Conservation (phyloP, 495 filamentous ascomycete genomes). For the Penicillium crystallinum region DNA sequence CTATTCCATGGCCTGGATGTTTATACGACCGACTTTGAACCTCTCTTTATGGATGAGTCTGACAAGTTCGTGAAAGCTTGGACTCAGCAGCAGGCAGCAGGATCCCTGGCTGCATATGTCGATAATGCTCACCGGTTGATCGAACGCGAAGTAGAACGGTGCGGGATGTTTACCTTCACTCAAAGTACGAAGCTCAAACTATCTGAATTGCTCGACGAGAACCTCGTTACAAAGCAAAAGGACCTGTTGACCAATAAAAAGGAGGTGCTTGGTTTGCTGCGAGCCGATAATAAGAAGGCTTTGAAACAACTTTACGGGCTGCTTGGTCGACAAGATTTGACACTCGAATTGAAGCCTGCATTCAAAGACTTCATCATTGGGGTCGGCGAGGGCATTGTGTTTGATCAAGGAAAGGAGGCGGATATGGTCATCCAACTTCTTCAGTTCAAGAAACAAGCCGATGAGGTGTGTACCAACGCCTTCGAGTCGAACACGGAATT, state of each 20-base stretch:
- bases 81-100: constrained; percentile 54
- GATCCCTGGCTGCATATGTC: constrained; percentile 66
- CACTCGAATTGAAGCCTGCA: constrained; percentile 57
- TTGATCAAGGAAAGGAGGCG: constrained; percentile 67
- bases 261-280: constrained; percentile 63
- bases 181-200: constrained; percentile 73
- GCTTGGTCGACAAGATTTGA: constrained; percentile 59
- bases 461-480: constrained; percentile 63
- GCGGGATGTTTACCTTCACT: constrained; percentile 74
- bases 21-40: constrained; percentile 77
- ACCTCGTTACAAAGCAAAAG: constrained; percentile 58
- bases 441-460: constrained; percentile 73
- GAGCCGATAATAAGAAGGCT: constrained; percentile 57
- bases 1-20: constrained; percentile 78
- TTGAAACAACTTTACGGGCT: constrained; percentile 74
- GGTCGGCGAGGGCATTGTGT: constrained; percentile 72
- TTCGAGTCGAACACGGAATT: constrained; percentile 72
- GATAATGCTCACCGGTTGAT: constrained; percentile 60
- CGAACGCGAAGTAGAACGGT: constrained; percentile 62
- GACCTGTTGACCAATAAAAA: constrained; percentile 54
- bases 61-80: constrained; percentile 58
- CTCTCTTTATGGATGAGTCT: constrained; percentile 62
- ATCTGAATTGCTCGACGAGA: constrained; percentile 61
- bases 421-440: constrained; percentile 87
- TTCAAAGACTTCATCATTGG: constrained; percentile 75